Conservation (phyloP, 305 asterid genomes). For the Fraxinus baroniana region DNA sequence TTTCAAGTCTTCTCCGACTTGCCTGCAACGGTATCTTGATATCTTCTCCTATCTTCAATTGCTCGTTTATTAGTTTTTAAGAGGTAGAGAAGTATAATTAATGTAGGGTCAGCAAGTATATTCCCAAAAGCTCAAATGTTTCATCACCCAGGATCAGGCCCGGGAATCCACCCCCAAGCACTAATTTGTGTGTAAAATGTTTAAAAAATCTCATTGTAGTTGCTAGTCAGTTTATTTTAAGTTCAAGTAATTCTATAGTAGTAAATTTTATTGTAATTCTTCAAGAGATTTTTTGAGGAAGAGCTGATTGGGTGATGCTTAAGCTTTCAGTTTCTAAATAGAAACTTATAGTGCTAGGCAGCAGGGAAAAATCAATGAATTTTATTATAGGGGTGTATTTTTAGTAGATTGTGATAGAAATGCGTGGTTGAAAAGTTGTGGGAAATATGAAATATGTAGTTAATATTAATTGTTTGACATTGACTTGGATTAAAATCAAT, state of each 20-base stretch:
- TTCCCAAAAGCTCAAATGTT: neutral
- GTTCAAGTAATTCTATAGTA: neutral
- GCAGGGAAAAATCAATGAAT: neutral
- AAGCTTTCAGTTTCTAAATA: neutral
- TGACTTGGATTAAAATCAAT: no score
- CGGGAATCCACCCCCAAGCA: neutral
- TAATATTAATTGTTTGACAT: no score
- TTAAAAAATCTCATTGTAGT: neutral
- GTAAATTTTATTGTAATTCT: neutral
- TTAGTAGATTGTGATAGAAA: no score
- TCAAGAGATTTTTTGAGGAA: neutral
- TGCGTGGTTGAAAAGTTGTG: no score
- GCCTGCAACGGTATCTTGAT: conserved; percentile 70
- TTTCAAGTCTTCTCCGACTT: conserved; percentile 60
- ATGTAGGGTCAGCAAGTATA: neutral
- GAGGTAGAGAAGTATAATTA: neutral
- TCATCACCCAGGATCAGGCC: neutral
- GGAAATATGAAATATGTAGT: no score
- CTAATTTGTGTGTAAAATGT: neutral
- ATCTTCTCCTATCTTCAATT: conserved; percentile 24
- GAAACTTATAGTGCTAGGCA: neutral
- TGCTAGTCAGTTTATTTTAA: neutral
- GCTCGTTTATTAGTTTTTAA: neutral
- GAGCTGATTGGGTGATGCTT: neutral
- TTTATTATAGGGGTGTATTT: no score